A percentile compares a stretch with the other conserved stretches of the same genome.
Conservation (phyloP, 352 stramenopile species). For the Globisporangium mamillatum region DNA sequence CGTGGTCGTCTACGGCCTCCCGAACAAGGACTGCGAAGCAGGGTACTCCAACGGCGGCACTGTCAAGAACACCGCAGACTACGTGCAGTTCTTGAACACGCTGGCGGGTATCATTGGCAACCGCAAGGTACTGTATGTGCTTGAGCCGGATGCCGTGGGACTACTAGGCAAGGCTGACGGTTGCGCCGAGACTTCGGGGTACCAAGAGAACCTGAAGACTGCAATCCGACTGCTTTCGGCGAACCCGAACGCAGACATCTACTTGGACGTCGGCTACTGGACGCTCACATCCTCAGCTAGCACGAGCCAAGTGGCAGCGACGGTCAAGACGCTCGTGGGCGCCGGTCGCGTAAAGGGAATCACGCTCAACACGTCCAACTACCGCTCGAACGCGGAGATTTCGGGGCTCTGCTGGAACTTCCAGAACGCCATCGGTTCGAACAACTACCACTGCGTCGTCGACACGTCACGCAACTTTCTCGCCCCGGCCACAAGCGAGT, state of each 20-base stretch:
- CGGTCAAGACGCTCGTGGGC: slow-evolving; percentile 39
- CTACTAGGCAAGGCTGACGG: slow-evolving; percentile 49
- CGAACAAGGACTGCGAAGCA: slow-evolving; percentile 70
- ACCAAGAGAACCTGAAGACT: slow-evolving; percentile 49
- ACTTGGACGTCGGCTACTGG: slow-evolving; percentile 69
- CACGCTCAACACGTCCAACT: slow-evolving; percentile 78
- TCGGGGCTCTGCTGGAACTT: slow-evolving; percentile 50
- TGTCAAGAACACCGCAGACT: slow-evolving; percentile 39
- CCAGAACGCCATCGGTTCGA: slow-evolving; percentile 44
- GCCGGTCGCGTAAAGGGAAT: slow-evolving; percentile 51
- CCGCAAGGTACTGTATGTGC: slow-evolving; percentile 64
- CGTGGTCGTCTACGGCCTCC: slow-evolving; percentile 69
- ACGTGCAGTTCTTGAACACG: slow-evolving; percentile 42
- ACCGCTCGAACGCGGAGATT: slow-evolving; percentile 51
- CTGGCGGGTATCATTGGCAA: slow-evolving; percentile 21
- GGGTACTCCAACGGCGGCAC: slow-evolving; percentile 35
- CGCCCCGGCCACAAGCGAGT: slow-evolving; percentile 35
- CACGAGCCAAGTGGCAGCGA: slow-evolving; percentile 25
- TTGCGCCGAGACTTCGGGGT: slow-evolving; percentile 28
- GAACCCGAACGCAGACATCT: slow-evolving; percentile 61
- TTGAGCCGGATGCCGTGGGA: slow-evolving; percentile 51
- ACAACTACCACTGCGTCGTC: slow-evolving; percentile 46
- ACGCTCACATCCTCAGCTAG: slow-evolving; percentile 33
- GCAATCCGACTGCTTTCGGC: slow-evolving; percentile 47
- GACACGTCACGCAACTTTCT: slow-evolving; percentile 69